Conservation (phyloP, 768 basidiomycete genomes). For the Coprinopsis cinerea region DNA sequence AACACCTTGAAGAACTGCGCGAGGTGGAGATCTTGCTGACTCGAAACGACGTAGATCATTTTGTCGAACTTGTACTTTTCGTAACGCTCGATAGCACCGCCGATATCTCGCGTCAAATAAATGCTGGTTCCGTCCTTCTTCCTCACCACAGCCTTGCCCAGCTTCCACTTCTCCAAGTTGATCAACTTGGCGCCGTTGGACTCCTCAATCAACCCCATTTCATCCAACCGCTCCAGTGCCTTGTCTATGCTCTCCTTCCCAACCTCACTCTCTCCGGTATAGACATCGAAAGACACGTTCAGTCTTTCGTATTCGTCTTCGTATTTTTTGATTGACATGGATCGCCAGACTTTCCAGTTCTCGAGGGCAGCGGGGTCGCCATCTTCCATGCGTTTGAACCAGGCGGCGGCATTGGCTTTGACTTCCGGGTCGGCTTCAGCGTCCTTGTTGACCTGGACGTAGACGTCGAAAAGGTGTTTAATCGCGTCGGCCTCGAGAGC, state of each 20-base stretch:
- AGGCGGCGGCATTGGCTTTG: constrained; percentile 70
- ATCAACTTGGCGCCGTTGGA: constrained; percentile 79
- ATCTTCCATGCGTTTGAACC: constrained; percentile 95
- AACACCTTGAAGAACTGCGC: constrained; percentile 93
- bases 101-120: constrained; percentile 94
- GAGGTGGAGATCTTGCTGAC: constrained; percentile 83
- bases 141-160: constrained; percentile 84
- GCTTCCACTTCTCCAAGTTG: constrained; percentile 84
- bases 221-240: constrained; percentile 61
- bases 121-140: constrained; percentile 93
- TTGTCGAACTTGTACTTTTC: constrained; percentile 82
- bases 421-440: constrained; percentile 66
- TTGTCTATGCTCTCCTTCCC: constrained; percentile 67
- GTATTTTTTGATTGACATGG: constrained; percentile 87
- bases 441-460: constrained; percentile 90
- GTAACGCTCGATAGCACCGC: constrained; percentile 87
- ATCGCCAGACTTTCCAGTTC: constrained; percentile 92
- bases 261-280: constrained; percentile 85
- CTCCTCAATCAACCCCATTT: constrained; percentile 72
- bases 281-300: constrained; percentile 89
- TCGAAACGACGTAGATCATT: constrained; percentile 91
- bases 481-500: constrained; percentile 84
- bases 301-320: constrained; percentile 80
- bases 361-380: constrained; percentile 78
- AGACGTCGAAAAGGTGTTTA: constrained; percentile 90